Conservation (phyloP, 495 filamentous ascomycete genomes). For the Annulohypoxylon moriforme region DNA sequence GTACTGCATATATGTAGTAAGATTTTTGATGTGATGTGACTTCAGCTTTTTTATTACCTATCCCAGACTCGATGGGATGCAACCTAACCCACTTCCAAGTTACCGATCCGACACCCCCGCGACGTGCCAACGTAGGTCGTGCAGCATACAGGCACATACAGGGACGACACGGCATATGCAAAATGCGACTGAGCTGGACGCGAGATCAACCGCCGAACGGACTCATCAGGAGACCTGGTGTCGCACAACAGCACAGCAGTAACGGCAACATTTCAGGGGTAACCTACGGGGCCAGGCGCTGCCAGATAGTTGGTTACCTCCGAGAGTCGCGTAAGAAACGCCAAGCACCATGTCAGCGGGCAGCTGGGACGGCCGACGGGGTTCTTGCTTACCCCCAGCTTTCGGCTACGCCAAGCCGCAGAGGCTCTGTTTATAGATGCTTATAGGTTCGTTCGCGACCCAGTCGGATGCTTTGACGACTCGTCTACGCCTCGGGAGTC, state of each 20-base stretch:
- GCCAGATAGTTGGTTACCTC: constrained; percentile 1
- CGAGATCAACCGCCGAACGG: constrained; percentile 36
- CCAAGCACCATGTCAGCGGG: constrained; percentile 40
- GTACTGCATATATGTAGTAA: constrained; percentile 45
- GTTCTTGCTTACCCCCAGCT: constrained; percentile 19
- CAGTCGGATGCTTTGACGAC: constrained; percentile 46
- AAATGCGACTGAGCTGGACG: constrained; percentile 39
- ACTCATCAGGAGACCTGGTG: constrained; percentile 39
- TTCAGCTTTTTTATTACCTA: constrained; percentile 33
- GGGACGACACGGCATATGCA: constrained; percentile 43
- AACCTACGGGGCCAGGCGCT: background rate
- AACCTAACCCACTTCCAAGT: constrained; percentile 35
- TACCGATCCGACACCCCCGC: constrained; percentile 46
- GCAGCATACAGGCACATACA: constrained; percentile 35
- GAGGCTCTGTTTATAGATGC: constrained; percentile 41
- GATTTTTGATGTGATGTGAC: constrained; percentile 42
- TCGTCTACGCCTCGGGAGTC: constrained; percentile 12
- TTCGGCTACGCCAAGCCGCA: constrained; percentile 34
- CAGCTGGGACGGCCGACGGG: constrained; percentile 15
- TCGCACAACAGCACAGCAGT: constrained; percentile 40
- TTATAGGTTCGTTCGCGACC: constrained; percentile 39
- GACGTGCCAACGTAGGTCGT: constrained; percentile 30
- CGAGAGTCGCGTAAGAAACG: constrained; percentile 29
- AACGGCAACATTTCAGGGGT: constrained; percentile 35
- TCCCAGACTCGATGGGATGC: constrained; percentile 40